Evolutionary conservation across 106 monocot species (phyloP), one percentile per base, ranked within the genome.

Genomic region (Iris macrosiphon): DNA sequence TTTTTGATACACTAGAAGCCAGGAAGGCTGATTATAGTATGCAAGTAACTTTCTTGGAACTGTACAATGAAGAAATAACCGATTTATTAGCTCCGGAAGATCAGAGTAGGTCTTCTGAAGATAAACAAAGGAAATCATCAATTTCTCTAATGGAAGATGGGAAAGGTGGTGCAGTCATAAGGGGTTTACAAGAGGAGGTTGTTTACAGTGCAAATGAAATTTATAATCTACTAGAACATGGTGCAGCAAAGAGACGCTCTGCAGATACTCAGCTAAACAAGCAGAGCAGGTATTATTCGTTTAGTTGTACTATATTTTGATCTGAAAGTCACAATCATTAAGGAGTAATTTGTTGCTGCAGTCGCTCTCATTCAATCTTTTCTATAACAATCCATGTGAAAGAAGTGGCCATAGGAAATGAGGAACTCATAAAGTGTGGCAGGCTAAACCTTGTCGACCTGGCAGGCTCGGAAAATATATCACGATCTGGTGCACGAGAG

Each of bases 71-170:
- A 60, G 89, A 89, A 21, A 89, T 89, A 59, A 79, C 69, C 27
- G 88, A 89, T 67, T 53, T 89, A 3, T 79, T 89, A 55, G 72
- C 68, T 35, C 43, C 59, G 9, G 89, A 89, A 16, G 83, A 83
- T 20, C 59, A 69, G 25, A 43, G 15, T 71, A 65, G 64, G 47
- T 61, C 52, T 56, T 11, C 49, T 1, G 83, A 74, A 45, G 89
- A 80, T 22, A 80, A 67, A 60, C 65, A 57, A 41, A 83, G 59
- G 57, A 89, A 60, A 25, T 64, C 83, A 29, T 64, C 83, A 29
- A 84, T 89, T 47, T 71, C 76, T 57, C 73, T 89, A 11, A 76
- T 89, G 79, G 89, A 89, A 64, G 89, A 89, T 72, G 83, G 89
- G n/a, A 89, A 83, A 60, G 89, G 89, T 41, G 89, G 89, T 16